Base-by-base conservation (phyloP, 2,329 filamentous ascomycete genomes). In the Eutypa lata region DNA sequence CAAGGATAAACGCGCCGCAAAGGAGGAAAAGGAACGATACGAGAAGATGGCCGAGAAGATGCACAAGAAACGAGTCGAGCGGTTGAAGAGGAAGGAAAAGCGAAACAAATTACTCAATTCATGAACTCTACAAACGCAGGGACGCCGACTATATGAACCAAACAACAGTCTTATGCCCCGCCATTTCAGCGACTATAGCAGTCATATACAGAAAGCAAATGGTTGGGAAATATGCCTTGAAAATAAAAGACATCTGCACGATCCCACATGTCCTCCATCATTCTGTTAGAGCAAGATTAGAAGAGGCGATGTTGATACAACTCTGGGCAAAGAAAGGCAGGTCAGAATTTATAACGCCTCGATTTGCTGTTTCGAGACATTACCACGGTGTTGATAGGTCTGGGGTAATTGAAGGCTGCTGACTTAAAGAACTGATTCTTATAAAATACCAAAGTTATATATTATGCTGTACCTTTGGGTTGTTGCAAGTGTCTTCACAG, bases 41-140 rank as follows among this genome's bases (percentile, higher is more conserved):
- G 90, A 91, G 71, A 90, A 92, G 78, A 84, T 99, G 84, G 93
- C 91, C 19, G 90, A 91, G 76, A 97, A 94, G 78, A 97, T 99
- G 94, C 93, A 97, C 76, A 86, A 84, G 73, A 97, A 96, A 81
- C 82, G 92, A 56, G 88, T 97, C 13, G 94, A 99, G 75, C 84
- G 94, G 63, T 74, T 96, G 72, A 96, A 91, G 86, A 84, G 92
- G 68, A 89, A 91, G 73, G 94, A 99, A 79, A 97, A 97, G 86
- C 86, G 94, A 68, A 99, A 93, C 74, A 94, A 93, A 77, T 75
- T 91, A 69, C 68, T 88, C 65, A 86, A 87, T 69, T 87, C 84
- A 55, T 87, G 76, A 81, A 56, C 49, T 14, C 22, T 45, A 18
- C n/a, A 13, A 13, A 3, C 11, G 21, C 16, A 10, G 11, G 5